Evolutionary conservation across 108 stramenopile genomes (phyloP), one percentile per base, ranked within the genome.

Genomic region (Nannochloropsis gaditana): DNA sequence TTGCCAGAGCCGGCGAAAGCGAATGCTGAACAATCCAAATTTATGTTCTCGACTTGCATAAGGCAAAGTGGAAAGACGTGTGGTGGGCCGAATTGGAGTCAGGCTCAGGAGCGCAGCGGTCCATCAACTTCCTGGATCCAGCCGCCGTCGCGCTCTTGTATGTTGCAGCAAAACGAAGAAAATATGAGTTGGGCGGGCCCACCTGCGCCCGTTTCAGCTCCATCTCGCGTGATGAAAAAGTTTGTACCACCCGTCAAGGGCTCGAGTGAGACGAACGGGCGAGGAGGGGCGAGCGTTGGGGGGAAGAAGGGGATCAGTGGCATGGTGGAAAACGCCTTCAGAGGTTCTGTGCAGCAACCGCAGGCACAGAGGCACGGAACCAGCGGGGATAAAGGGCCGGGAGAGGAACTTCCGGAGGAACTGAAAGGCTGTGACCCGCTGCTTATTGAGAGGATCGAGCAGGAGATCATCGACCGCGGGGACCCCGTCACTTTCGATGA

Each of bases 401-500:
- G 5, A 31, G 88, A 85, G 45, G 88, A 84, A n/a, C 82, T 90
- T 2, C 90, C 90, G 80, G 79, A 44, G 21, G 90, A 90, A 80
- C 44, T 90, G 42, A 87, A 87, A 50, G 84, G 85, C 59, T 86
- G 84, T 19, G 90, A 90, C 3, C 87, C 87, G 81, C 87, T 86
- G 9, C 87, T 90, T 81, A 87, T 90, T 11, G 90, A 90, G 11
- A 87, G 84, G 84, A 90, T 90, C 43, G 80, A 41, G 41, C 2
- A 81, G 6, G 87, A 88, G 44, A 85, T 85, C 21, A 82, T 88
- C 41, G 84, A 88, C 21, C 44, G 85, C 50, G 87, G 87, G 3
- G 59, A 87, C 15, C 88, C 85, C 11, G 84, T 91, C 17, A 88
- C 87, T n/a, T 91, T 91, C 41, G 87, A 89, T 79, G 90, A 91